Evolutionary conservation across 164 flowering plant species (phyloP), one percentile per base, ranked within the genome.

Genomic region (Magnolia sinica): DNA sequence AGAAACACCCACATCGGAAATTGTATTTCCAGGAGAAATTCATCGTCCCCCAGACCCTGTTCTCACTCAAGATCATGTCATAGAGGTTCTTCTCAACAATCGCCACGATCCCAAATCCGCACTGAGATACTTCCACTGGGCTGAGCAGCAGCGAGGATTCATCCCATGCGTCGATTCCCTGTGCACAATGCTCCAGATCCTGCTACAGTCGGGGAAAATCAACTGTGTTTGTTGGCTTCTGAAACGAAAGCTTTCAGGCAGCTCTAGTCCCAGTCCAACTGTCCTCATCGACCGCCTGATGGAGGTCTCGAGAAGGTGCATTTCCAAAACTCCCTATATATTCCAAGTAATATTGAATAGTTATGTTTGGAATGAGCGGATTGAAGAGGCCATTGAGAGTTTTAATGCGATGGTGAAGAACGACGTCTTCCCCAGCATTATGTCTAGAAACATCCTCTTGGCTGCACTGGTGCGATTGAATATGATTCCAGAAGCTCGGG

Each of bases 111-210:
- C 96, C 0, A 18, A 0, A 0, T 77, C 77, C 19, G 94, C 91
- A 18, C 73, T 87, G n/a, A 24, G 29, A 3, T 86, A 85, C 84
- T 89, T 82, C 79, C 58, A 58, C 8, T 52, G 82, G 78, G 85
- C 76, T 1, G 83, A 84, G 74, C 73, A 50, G 49, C 76, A 70
- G 81, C 78, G 79, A 9, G 89, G 87, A 14, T 83, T 87, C 70
- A 71, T 76, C 19, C 76, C 65, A 24, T 64, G 80, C 23, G 50
- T 85, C 3, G 91, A 91, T 37, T 70, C 82, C 0, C 78, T 88
- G 19, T 83, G 90, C 70, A 85, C 88, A 74, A 16, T 88, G 79
- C 83, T 93, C 51, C 92, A 89, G 78, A 87, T 91, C 66, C 78
- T 92, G 73, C 73, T 72, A 49, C 58, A 52, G 18, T 84, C 77